Evolutionary conservation across 2,329 filamentous ascomycete species (phyloP).

Genomic region (Sporothrix globosa): DNA sequence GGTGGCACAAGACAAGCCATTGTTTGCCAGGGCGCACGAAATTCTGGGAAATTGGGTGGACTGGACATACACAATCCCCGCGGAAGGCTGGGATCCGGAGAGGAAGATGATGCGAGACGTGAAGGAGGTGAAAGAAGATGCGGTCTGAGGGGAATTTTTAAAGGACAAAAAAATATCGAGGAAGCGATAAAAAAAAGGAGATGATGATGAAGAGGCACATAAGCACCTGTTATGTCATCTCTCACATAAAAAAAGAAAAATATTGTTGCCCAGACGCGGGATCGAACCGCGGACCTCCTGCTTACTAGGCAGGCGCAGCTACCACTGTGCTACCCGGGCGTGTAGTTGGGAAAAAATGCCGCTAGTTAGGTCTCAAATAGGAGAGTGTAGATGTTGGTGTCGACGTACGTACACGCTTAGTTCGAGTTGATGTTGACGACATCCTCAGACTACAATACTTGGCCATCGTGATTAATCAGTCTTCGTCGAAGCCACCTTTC

Average conservation of each 20-base stretch:
- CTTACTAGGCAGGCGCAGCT: slow-evolving; percentile 29
- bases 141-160: too few species aligned
- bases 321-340: slow-evolving; percentile 29
- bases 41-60: slow-evolving; percentile 28
- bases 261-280: slow-evolving; percentile 21
- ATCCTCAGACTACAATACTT: background rate
- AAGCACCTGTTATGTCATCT: background rate
- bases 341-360: background rate
- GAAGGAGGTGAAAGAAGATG: too few species aligned
- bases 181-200: background rate
- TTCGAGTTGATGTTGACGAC: background rate
- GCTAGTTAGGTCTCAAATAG: slow-evolving; percentile 17
- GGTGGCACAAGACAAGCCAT: slow-evolving; percentile 1
- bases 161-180: too few species aligned
- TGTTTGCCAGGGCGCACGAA: slow-evolving; percentile 21
- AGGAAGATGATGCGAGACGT: too few species aligned
- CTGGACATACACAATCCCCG: slow-evolving; percentile 27
- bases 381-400: background rate
- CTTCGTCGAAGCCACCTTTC: background rate
- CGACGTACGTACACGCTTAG: background rate
- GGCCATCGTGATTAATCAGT: background rate
- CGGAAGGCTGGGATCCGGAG: slow-evolving; percentile 21
- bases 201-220: background rate
- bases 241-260: background rate
- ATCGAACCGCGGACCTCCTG: slow-evolving; percentile 30